phyloP scores from a whole-genome alignment of 2,329 filamentous ascomycete species.

The Madurella fahalii region DNA sequence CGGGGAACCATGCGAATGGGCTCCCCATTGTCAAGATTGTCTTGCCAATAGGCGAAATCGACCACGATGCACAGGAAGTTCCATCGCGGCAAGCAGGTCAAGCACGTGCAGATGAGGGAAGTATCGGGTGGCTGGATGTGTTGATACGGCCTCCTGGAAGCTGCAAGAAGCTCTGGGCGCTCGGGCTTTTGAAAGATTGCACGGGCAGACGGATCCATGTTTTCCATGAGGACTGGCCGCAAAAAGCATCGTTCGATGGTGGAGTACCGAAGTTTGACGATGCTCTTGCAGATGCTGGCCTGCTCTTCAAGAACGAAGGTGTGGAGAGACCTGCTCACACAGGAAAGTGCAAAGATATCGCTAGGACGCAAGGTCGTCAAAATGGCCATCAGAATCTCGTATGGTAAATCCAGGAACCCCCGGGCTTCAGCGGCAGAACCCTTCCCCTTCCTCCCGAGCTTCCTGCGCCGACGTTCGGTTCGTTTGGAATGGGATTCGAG shows the following conservation, averaged over 20 bases:
- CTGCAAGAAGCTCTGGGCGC: conserved; percentile 36
- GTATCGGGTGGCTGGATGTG: conserved; percentile 47
- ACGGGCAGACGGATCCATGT: conserved; percentile 36
- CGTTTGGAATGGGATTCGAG: conserved; percentile 49
- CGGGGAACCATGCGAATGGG: conserved; percentile 50
- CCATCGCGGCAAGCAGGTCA: conserved; percentile 54
- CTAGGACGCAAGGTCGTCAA: conserved; percentile 44
- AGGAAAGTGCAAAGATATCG: conserved; percentile 45
- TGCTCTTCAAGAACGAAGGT: conserved; percentile 44
- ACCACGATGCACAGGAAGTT: conserved; percentile 50
- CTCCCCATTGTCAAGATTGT: conserved; percentile 44
- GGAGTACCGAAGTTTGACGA: conserved; percentile 46
- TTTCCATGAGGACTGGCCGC: conserved; percentile 42
- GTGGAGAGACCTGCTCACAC: conserved; percentile 39
- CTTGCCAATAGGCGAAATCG: conserved; percentile 56
- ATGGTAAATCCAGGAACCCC: conserved; percentile 46
- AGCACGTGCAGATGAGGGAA: conserved; percentile 50
- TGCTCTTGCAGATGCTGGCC: conserved; percentile 37
- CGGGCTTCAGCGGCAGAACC: conserved; percentile 26
- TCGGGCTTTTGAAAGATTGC: conserved; percentile 37
- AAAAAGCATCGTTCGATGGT: conserved; percentile 49
- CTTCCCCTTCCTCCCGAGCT: conserved; percentile 38
- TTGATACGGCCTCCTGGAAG: conserved; percentile 30
- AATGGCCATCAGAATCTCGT: conserved; percentile 49
- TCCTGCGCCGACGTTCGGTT: conserved; percentile 44